A percentile compares a stretch with the other conserved stretches of the same genome.
These are phyloP conservation scores for Vitis hybrid DNA, from an alignment of 177 flowering plant species.

Conservation along the genomic window DNA sequence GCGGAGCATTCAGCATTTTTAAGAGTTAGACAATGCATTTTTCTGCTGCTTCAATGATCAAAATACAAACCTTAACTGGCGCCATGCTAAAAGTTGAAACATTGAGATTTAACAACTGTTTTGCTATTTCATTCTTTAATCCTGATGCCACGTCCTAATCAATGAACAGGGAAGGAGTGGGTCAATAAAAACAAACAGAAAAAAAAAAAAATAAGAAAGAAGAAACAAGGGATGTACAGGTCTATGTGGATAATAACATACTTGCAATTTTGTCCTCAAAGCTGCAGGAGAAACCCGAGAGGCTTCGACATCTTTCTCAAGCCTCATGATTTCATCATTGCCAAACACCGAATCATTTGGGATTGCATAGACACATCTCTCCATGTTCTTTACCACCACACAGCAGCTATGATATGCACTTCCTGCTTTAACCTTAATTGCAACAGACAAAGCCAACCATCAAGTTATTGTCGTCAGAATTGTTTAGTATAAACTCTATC, in stretches of 20 bases:
- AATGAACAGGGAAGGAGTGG: constrained; percentile 2
- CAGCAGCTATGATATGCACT: constrained; percentile 81
- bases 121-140: constrained; percentile 67
- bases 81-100: constrained; percentile 83
- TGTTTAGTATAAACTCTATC: not conserved
- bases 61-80: constrained; percentile 78
- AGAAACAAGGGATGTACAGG: not conserved
- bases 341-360: constrained; percentile 61
- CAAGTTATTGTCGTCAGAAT: not conserved
- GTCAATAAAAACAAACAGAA: constrained; percentile 8
- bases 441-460: constrained; percentile 9
- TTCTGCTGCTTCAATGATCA: not conserved
- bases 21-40: not conserved
- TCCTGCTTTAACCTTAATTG: constrained; percentile 77
- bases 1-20: not conserved
- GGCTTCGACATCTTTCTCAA: constrained; percentile 60
- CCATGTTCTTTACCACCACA: constrained; percentile 86
- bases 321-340: constrained; percentile 48
- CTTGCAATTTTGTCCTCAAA: constrained; percentile 66
- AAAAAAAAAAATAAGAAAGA: not conserved
- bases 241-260: constrained; percentile 21
- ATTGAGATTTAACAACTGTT: constrained; percentile 60
- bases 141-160: constrained; percentile 72
- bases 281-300: constrained; percentile 45
- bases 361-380: constrained; percentile 88